Evolutionary conservation across 2,329 filamentous ascomycete species (phyloP).

Genomic region (Herpomyces periplanetae): DNA sequence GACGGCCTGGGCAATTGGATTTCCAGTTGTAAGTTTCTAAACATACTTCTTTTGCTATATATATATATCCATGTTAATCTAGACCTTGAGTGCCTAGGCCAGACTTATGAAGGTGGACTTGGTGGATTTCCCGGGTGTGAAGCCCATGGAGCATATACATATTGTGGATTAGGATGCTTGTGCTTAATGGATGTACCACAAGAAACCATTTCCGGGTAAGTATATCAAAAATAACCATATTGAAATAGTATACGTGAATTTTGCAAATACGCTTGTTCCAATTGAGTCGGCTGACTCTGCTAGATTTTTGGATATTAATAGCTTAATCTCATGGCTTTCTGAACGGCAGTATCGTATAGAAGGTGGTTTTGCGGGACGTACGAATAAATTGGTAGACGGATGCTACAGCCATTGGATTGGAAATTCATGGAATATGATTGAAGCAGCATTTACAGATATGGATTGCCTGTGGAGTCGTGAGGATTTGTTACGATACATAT

Average conservation of each 20-base stretch:
- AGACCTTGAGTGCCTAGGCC: slow-evolving; percentile 13
- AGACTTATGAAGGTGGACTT: slow-evolving; percentile 82
- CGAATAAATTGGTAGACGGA: slow-evolving; percentile 88
- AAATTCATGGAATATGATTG: slow-evolving; percentile 62
- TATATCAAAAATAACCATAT: too few relatives aligned
- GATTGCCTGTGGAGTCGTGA: slow-evolving; percentile 31
- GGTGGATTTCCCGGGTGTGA: slow-evolving; percentile 49
- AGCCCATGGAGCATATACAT: slow-evolving; percentile 84
- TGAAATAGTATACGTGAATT: too few relatives aligned
- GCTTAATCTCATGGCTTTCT: slow-evolving; percentile 52
- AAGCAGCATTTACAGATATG: slow-evolving; percentile 26
- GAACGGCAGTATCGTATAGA: slow-evolving; percentile 62
- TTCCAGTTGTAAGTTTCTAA: slow-evolving; percentile 25
- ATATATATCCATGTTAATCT: slow-evolving; percentile 3
- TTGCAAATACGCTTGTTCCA: too few relatives aligned
- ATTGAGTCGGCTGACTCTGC: too few relatives aligned
- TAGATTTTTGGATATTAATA: slow-evolving; percentile 34
- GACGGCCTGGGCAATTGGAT: slow-evolving; percentile 42
- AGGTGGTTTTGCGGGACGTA: slow-evolving; percentile 64
- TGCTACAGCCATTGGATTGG: slow-evolving; percentile 97
- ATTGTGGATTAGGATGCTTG: slow-evolving; percentile 62
- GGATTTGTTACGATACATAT: slow-evolving; percentile 52
- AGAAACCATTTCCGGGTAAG: slow-evolving; percentile 27
- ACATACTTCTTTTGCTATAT: slow-evolving; percentile 2
- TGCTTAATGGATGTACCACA: slow-evolving; percentile 46